A percentile compares a stretch with the other conserved stretches of the same genome.
These are phyloP conservation scores for Myriosclerotinia duriaeana DNA, from an alignment of 2,329 filamentous ascomycete genomes.

Conservation along the genomic window DNA sequence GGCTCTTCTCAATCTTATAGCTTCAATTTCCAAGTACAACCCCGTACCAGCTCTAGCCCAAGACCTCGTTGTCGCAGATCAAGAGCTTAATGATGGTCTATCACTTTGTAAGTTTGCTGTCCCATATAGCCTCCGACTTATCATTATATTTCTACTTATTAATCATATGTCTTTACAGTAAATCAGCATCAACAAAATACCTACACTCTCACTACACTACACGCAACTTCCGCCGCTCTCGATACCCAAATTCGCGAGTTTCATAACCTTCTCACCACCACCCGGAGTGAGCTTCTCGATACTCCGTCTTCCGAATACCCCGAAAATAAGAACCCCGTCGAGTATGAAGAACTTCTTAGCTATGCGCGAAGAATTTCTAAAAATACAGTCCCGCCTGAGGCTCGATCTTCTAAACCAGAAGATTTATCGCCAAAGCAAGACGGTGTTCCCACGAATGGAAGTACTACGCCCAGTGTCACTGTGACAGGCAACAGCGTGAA, in stretches of 20 bases:
- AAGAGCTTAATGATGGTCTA: conserved; percentile 64
- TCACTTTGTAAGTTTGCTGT: conserved; percentile 54
- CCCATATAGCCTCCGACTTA: neutral
- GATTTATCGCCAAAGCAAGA: conserved; percentile 11
- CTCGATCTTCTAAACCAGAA: conserved; percentile 15
- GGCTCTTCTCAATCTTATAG: conserved; percentile 67
- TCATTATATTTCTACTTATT: neutral
- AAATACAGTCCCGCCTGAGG: conserved; percentile 63
- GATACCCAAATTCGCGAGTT: conserved; percentile 73
- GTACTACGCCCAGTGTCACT: conserved; percentile 31
- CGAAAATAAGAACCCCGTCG: conserved; percentile 54
- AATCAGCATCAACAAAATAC: conserved; percentile 75
- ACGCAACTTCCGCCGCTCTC: conserved; percentile 61
- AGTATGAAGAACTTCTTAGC: conserved; percentile 70
- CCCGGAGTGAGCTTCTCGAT: conserved; percentile 69
- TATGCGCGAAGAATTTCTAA: conserved; percentile 80
- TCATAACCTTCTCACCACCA: conserved; percentile 65
- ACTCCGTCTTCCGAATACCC: conserved; percentile 59
- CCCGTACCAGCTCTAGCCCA: conserved; percentile 66
- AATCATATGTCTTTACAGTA: conserved; percentile 48
- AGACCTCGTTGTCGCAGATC: conserved; percentile 70
- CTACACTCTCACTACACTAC: conserved; percentile 66
- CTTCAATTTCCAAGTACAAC: conserved; percentile 80
- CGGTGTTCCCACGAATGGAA: conserved; percentile 35
- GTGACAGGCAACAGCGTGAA: conserved; percentile 21